Conservation (phyloP, 1,284 basidiomycete species). For the Erythrobasidium hasegawianum region DNA sequence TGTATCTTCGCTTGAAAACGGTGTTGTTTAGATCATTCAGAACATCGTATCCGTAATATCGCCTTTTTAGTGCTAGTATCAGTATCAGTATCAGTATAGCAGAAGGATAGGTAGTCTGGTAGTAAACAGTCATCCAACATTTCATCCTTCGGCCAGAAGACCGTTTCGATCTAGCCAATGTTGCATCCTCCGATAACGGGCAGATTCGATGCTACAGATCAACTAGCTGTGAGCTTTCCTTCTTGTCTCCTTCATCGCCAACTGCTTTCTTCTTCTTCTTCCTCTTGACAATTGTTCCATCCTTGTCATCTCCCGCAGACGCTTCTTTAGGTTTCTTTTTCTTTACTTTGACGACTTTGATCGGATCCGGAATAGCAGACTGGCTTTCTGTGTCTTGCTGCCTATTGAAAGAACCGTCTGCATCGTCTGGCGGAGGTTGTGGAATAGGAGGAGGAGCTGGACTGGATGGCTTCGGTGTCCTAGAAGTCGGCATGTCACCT, state of each 20-base stretch:
- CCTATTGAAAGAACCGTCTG: background rate
- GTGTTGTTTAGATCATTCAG: too few relatives aligned
- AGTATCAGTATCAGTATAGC: too few relatives aligned
- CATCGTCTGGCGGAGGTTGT: background rate
- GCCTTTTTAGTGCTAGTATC: too few relatives aligned
- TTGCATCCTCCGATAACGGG: too few relatives aligned
- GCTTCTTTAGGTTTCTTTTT: slow-evolving; percentile 52
- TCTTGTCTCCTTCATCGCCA: background rate
- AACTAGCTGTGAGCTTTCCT: background rate
- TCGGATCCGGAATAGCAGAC: slow-evolving; percentile 45
- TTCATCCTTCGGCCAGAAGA: too few relatives aligned
- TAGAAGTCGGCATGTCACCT: slow-evolving; percentile 32
- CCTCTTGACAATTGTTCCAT: slow-evolving; percentile 40
- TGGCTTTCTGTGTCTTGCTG: background rate
- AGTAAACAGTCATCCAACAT: too few relatives aligned
- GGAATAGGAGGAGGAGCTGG: slow-evolving; percentile 10
- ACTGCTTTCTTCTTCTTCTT: slow-evolving; percentile 2
- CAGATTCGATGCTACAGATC: background rate
- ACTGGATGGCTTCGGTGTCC: slow-evolving; percentile 48
- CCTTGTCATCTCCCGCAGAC: slow-evolving; percentile 7
- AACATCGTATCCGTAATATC: too few relatives aligned
- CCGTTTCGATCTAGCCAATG: too few relatives aligned
- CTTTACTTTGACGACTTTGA: slow-evolving; percentile 63
- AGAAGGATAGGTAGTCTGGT: too few relatives aligned
- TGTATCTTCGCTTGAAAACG: too few relatives aligned